Evolutionary conservation across 768 basidiomycete genomes (phyloP), one percentile per base, ranked within the genome.

Genomic region (Leucogyrophana mollusca): DNA sequence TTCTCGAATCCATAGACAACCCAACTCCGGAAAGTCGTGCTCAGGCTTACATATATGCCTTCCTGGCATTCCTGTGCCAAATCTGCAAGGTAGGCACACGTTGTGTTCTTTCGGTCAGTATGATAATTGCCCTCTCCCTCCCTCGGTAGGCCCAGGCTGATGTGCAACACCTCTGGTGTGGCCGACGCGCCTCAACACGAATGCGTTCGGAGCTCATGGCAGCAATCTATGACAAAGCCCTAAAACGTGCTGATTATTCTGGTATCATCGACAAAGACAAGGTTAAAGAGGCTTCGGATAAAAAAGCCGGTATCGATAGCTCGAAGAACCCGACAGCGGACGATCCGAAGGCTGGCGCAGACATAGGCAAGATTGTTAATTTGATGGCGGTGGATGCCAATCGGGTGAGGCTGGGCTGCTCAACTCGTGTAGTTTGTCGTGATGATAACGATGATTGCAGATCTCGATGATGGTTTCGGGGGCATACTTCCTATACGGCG

Each of bases 341-440:
- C 48, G 72, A 88, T 23, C 79, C 83, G 1, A 85, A 80, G 54
- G 78, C 85, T 1, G 87, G 90, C 13, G 93, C 93, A 7, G 88
- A 92, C 60, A 74, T 88, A 10, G 93, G 93, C 10, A 93, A 94
- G 62, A 90, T 94, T 43, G 89, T 94, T 45, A 90, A 91, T 53
- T 66, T 94, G 27, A 94, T 94, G 90, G 82, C 87, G 11, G 82
- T 79, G 6, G 89, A 91, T 59, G 82, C 83, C 2, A 85, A 83
- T 56, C 68, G 74, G 39, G 74, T 79, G 38, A 32, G 67, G 9
- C 14, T 30, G 10, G 18, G 22, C 46, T 35, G 50, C 25, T 18
- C 33, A 14, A 5, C 4, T 1, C 17, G 34, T 18, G 9, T 46
- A 23, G 47, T 14, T 45, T 34, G 34, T 35, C 6, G 30, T 51